Base-by-base conservation (phyloP, 345 rosid species). In the Triadica sebifera region DNA sequence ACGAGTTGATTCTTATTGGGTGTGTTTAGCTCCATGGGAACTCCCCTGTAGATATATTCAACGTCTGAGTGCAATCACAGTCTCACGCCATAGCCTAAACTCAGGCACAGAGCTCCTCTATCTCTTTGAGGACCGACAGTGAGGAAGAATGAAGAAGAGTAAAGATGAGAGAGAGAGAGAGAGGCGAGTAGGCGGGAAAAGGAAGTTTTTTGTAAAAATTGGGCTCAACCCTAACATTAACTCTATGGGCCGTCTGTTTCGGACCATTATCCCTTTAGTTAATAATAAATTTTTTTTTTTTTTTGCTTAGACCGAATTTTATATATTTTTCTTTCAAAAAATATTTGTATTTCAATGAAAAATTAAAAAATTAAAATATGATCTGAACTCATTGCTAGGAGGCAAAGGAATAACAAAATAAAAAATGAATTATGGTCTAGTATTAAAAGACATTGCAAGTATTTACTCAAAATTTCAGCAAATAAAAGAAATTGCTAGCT, bases 1-100 rank as follows among this genome's bases (percentile, higher is more conserved):
- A 41, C n/a, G 74, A 76, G 56, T 69, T 78, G 84, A 67, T 79
- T 79, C 74, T 82, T 90, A 24, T 86, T 90, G 15, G 92, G 95
- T 17, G 95, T 88, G 39, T 83, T 86, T 83, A 90, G 87, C 73
- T 73, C 79, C 84, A 70, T 72, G 6, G 29, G 15, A 4, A 29
- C 53, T 20, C 1, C 34, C 3, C 12, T 0, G 25, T 7, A 59
- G 52, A 51, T 71, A 51, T 49, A 67, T 51, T 61, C 61, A 38
- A 37, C 52, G 47, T 51, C 20, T 24, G 37, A 38, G 6, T 9
- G 17, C 5, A 55, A 59, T 15, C 16, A 29, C 41, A 8, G 6
- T 22, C 19, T 16, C 25, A 13, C 25, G 49, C n/a, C 45, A 3
- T 45, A 43, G 34, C 29, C 46, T 34, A 24, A 13, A 53, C 47